Conservation (phyloP, 352 stramenopile genomes). For the Phytophthora uliginosa region DNA sequence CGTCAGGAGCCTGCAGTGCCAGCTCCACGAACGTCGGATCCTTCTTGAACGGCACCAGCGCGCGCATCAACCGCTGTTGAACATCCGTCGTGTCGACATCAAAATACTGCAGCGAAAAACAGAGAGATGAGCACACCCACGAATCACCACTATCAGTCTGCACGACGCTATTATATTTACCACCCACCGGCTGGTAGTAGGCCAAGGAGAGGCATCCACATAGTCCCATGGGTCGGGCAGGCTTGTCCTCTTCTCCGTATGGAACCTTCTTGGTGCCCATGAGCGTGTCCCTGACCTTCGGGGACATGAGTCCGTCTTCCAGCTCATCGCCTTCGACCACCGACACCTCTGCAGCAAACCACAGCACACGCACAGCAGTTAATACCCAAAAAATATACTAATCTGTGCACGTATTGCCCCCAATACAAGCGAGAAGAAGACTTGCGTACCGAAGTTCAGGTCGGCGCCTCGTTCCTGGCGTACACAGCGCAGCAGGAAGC, state of each 20-base stretch:
- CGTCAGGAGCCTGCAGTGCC: constrained; percentile 64
- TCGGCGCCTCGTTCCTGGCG: constrained; percentile 69
- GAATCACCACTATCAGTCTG: neutral
- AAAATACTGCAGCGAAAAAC: constrained; percentile 68
- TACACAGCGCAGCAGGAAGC: constrained; percentile 12
- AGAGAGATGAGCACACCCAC: constrained; percentile 2
- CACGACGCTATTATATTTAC: neutral
- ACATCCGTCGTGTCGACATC: constrained; percentile 89
- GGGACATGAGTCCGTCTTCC: constrained; percentile 81
- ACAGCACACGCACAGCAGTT: constrained; percentile 8
- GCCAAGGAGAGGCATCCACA: constrained; percentile 87
- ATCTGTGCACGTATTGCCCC: neutral
- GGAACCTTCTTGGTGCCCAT: constrained; percentile 60
- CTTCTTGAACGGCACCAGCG: constrained; percentile 88
- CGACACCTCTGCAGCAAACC: constrained; percentile 65
- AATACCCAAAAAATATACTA: neutral
- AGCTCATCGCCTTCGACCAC: constrained; percentile 79
- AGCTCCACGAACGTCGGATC: constrained; percentile 85
- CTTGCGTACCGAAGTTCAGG: constrained; percentile 74
- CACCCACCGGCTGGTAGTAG: constrained; percentile 86
- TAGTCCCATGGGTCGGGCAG: constrained; percentile 50
- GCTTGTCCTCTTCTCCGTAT: constrained; percentile 51
- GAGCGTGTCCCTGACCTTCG: constrained; percentile 72
- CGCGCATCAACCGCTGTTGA: constrained; percentile 76
- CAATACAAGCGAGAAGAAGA: neutral